Percentiles rank a stretch among this genome's conserved stretches.
phyloP scores from a whole-genome alignment of 2,329 filamentous ascomycete genomes.

The Fusarium goolgardi region DNA sequence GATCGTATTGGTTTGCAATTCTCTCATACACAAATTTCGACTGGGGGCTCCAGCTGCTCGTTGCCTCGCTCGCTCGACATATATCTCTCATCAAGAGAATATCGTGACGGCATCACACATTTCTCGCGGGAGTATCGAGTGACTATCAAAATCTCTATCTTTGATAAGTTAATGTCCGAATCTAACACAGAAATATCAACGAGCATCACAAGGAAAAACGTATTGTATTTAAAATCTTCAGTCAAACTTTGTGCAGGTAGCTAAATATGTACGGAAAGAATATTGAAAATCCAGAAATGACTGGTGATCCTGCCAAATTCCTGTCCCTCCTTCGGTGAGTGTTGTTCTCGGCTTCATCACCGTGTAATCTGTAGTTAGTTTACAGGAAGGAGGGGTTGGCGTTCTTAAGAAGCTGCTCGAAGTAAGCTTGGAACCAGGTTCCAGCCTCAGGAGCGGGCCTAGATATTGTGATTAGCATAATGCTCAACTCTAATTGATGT shows the following conservation, averaged over 20 bases:
- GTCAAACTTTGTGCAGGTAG: background rate
- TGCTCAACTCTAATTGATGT: accelerated
- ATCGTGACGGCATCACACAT: background rate
- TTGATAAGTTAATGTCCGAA: no score
- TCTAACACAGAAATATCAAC: background rate
- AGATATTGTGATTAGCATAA: slow-evolving; percentile 43
- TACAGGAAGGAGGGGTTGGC: slow-evolving; percentile 63
- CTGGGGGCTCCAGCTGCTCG: background rate
- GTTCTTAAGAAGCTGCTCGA: slow-evolving; percentile 66
- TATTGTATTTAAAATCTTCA: background rate
- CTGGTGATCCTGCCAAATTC: background rate
- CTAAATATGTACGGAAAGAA: slow-evolving; percentile 8
- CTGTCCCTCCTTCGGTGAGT: background rate
- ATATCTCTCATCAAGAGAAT: background rate
- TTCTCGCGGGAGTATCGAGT: accelerated
- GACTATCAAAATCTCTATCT: accelerated
- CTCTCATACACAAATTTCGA: background rate
- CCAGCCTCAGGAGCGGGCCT: slow-evolving; percentile 77
- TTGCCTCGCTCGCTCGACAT: background rate
- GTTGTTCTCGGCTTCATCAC: background rate
- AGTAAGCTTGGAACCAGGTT: slow-evolving; percentile 73
- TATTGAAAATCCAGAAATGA: background rate
- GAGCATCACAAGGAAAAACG: background rate
- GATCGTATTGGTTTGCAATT: background rate
- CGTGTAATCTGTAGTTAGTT: background rate